Base-by-base conservation (phyloP, 805 yeast genomes). In the Starmerella floris region DNA sequence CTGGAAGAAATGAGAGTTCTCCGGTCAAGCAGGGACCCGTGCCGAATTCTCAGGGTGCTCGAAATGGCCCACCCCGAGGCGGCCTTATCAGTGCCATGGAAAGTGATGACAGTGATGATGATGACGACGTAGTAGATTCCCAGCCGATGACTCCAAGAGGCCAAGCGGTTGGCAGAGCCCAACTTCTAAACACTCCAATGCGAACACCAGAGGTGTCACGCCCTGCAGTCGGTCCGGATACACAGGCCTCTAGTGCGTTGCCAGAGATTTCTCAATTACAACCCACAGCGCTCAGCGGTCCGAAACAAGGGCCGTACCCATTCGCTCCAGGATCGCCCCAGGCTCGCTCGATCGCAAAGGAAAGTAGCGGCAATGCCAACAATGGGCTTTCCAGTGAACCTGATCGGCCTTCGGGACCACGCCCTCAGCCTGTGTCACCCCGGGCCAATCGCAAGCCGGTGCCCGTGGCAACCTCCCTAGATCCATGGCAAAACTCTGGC, bases 121-220 rank as follows among this genome's bases (percentile, higher is more conserved):
- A 39, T 15, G 37, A 31, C 5, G n/a, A n/a, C n/a, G n/a, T n/a
- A n/a, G n/a, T n/a, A n/a, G n/a, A n/a, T n/a, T n/a, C n/a, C n/a
- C n/a, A n/a, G n/a, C n/a, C n/a, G n/a, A n/a, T n/a, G 30, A 22
- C 9, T 9, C 23, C 17, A 33, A 15, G 4, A 4, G 28, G 36
- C 27, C 37, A 15, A 13, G 8, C 37, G 13, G 21, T 16, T 6
- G 37, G 41, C 23, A 11, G 41, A 13, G 49, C 51, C 3, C 45
- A 45, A 39, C 42, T 48, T 21, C 32, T 48, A n/a, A 39, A 37
- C 32, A 48, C 51, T 2, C 51, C 51, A n/a, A 35, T 37, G 17
- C 47, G 45, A 28, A 43, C 47, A 9, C 51, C 51, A 3, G 48
- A 38, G 27, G 22, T 45, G 6, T 31, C 43, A 25, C 31, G n/a